phyloP scores from a whole-genome alignment of 495 filamentous ascomycete species.

The Hyaloscypha finlandica region DNA sequence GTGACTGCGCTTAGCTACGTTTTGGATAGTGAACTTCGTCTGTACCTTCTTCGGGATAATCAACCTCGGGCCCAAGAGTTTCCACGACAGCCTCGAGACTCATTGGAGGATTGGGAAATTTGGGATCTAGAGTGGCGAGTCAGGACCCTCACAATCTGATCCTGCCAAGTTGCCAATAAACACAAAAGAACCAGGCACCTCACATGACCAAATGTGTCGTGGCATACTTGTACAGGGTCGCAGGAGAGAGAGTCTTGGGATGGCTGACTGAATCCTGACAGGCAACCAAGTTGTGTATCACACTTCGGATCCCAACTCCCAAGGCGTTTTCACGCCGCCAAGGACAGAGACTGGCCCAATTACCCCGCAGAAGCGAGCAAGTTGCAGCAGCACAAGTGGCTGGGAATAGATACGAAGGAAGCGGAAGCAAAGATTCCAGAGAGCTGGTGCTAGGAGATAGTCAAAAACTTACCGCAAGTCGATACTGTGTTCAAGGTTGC shows the following conservation, averaged over 20 bases:
- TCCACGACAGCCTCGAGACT: slow-evolving; percentile 39
- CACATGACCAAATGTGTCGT: neutral
- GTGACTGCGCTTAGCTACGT: slow-evolving; percentile 10
- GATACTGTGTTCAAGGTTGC: neutral
- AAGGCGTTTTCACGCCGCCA: too few species aligned
- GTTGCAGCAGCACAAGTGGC: neutral
- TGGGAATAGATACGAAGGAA: neutral
- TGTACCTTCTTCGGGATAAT: slow-evolving; percentile 65
- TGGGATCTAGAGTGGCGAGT: slow-evolving; percentile 1
- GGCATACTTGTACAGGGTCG: neutral
- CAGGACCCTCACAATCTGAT: neutral
- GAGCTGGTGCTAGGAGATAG: neutral
- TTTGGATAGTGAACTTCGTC: neutral
- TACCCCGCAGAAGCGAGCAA: neutral
- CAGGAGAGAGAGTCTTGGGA: neutral
- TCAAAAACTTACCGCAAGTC: neutral
- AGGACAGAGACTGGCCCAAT: too few species aligned
- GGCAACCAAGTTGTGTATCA: neutral
- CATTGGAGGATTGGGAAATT: slow-evolving; percentile 33
- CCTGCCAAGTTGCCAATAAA: neutral
- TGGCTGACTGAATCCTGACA: neutral
- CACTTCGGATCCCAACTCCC: neutral
- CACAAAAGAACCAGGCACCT: neutral
- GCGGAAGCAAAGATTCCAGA: too few species aligned
- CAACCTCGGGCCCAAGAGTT: slow-evolving; percentile 49